Conservation (phyloP, 176 grass and related monocot genomes). For the Hsuehochloa calcarea region DNA sequence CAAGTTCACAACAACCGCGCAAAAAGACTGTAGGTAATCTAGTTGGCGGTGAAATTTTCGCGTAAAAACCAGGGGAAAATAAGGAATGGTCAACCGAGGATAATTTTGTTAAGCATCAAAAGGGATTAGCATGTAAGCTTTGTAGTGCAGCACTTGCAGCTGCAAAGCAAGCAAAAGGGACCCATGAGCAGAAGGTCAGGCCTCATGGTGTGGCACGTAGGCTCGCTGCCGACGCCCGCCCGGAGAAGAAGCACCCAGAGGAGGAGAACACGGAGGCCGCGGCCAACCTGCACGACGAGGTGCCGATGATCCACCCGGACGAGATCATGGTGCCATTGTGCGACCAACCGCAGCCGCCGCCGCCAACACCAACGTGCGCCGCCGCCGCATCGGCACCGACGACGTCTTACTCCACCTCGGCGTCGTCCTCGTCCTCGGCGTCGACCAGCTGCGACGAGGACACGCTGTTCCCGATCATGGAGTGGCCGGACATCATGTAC, state of each 20-base stretch:
- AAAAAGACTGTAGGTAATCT: neutral
- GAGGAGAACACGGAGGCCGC: neutral
- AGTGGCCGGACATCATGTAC: conserved; percentile 46
- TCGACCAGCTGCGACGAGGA: conserved; percentile 45
- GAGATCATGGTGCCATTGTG: conserved; percentile 53
- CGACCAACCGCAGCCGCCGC: neutral
- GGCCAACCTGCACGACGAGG: conserved; percentile 26
- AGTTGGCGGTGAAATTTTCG: neutral
- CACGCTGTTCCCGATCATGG: conserved; percentile 34
- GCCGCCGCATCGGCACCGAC: conserved; percentile 17
- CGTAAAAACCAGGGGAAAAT: neutral
- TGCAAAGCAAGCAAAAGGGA: conserved; percentile 66
- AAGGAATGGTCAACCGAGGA: neutral
- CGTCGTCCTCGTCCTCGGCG: conserved; percentile 41
- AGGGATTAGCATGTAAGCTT: neutral
- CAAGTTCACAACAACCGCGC: neutral
- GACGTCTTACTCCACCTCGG: conserved; percentile 30
- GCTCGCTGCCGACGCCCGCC: conserved; percentile 17
- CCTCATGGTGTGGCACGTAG: conserved; percentile 20
- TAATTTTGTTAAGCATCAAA: neutral
- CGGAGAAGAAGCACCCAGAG: neutral
- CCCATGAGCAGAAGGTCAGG: conserved; percentile 36
- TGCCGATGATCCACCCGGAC: conserved; percentile 65
- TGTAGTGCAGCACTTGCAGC: conserved; percentile 54
- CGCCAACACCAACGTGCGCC: neutral